Base-by-base conservation (phyloP, 1,139 yeast genomes). In the Yamadazyma triangularis region DNA sequence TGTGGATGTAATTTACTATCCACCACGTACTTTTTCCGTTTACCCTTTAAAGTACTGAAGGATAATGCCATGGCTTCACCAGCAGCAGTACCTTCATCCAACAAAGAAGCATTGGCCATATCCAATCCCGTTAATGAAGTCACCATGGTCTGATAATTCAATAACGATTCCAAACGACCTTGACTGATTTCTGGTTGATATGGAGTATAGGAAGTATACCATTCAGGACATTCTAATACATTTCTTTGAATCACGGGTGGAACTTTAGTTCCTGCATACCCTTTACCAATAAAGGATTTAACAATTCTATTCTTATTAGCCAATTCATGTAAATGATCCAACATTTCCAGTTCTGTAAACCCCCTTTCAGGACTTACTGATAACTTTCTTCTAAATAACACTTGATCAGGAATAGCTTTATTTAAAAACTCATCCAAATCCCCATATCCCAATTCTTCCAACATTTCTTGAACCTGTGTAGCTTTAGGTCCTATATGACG, bases 141-240 rank as follows among this genome's bases (percentile, higher is more conserved):
- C 13, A 91, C 73, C 57, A 89, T 69, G 16, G 98, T 91, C 62
- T 91, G 98, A 64, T 75, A 91, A 60, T 91, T 91, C 44, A 91
- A 66, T 42, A 91, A 67, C 23, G 94, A 79, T 59, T 89, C 95
- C 48, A 91, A 72, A 50, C 98, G 78, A 33, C 98, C 98, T 60
- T 91, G 98, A 3, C 96, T 84, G 42, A 91, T 89, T 58, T 91
- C 98, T 2, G 98, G 96, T 63, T 91, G 98, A 56, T 91, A 91
- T 22, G 98, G 98, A 18, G 98, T 91, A 57, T 91, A 91, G 0
- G 96, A 86, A 23, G 98, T 91, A 65, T 91, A 91, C 98, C 98
- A 91, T 55, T 87, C 96, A 12, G 98, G 98, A 41, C 82, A 78
- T 58, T 91, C 98, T 39, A 91, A 67, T 38, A 91, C 61, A 53